Conservation (phyloP, 2,329 filamentous ascomycete genomes). For the Colletotrichum musicola region DNA sequence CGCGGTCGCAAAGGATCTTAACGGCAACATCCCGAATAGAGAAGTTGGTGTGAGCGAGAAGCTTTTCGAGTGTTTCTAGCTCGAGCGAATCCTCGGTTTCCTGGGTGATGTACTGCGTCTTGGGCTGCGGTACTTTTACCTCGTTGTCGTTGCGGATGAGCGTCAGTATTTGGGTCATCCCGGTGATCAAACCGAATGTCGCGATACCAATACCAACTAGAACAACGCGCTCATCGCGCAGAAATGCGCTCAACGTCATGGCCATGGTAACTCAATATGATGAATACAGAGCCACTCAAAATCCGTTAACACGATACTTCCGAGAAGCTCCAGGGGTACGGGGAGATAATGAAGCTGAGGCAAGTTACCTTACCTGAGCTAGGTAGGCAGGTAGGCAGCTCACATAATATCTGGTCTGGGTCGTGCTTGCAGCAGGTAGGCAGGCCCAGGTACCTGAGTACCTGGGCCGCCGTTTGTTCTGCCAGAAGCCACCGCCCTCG, state of each 20-base stretch:
- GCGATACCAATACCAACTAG: conserved; percentile 68
- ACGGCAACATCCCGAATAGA: conserved; percentile 78
- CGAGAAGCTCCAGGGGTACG: neutral
- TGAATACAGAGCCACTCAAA: neutral
- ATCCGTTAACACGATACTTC: conserved; percentile 1
- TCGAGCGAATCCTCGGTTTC: conserved; percentile 80
- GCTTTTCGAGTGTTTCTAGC: conserved; percentile 73
- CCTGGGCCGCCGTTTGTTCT: conserved; percentile 30
- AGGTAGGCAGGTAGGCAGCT: too few relatives aligned
- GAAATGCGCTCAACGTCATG: conserved; percentile 46
- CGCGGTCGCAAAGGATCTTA: conserved; percentile 68
- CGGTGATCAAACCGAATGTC: conserved; percentile 68
- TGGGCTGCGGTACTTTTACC: conserved; percentile 73
- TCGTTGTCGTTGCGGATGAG: conserved; percentile 74
- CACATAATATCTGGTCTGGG: too few relatives aligned
- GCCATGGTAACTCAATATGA: neutral
- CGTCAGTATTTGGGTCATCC: conserved; percentile 70
- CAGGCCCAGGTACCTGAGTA: too few relatives aligned
- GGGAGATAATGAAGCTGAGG: neutral
- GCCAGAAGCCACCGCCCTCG: conserved; percentile 41
- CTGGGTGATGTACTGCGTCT: conserved; percentile 80
- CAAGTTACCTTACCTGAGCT: neutral
- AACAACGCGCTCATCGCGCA: conserved; percentile 66
- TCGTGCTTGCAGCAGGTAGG: too few relatives aligned
- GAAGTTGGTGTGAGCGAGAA: conserved; percentile 78